Evolutionary conservation across 331 rosid genomes (phyloP), one percentile per base, ranked within the genome.

Genomic region (Malus hybrid): DNA sequence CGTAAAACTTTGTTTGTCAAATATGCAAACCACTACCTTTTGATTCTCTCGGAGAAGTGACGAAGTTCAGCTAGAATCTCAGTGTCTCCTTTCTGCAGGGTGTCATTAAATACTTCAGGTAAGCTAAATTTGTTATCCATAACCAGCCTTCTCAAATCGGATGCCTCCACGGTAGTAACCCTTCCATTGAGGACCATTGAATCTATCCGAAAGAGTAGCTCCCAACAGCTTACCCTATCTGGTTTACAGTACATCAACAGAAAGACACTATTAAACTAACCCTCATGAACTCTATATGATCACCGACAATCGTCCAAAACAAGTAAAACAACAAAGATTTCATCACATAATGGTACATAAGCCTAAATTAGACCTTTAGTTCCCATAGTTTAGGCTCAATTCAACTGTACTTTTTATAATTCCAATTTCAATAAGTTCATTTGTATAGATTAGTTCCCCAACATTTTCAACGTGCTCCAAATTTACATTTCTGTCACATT

Each of bases 171-270:
- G 16, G 82, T 68, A 64, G 71, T 79, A 83, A 93, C 74, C 73
- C 79, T 61, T 82, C 86, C 79, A 76, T 85, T 86, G 74, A 91
- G 91, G 71, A 87, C 92, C 96, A 89, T 89, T 52, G 96, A 79
- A 73, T 93, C 98, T 77, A 93, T 84, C 80, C 93, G 93, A 85
- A 85, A 93, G 80, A 93, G 85, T 84, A 91, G 67, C 79, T 82
- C 93, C 73, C 93, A 89, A 83, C 90, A 84, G 52, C 78, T 57
- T 73, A 78, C 74, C 63, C 55, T 86, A 82, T 89, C 98, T 91
- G 96, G 86, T 69, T 84, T 75, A 69, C 69, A 71, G 67, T 65
- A 87, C 71, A 81, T 62, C 62, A 73, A 76, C 60, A 72, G 74
- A 80, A 78, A 81, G 50, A 69, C n/a, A 61, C 11, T 50, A 50